A percentile compares a stretch with the other conserved stretches of the same genome.
These are phyloP conservation scores for Phaffomyces antillensis DNA, from an alignment of 805 yeast species.

Conservation along the genomic window DNA sequence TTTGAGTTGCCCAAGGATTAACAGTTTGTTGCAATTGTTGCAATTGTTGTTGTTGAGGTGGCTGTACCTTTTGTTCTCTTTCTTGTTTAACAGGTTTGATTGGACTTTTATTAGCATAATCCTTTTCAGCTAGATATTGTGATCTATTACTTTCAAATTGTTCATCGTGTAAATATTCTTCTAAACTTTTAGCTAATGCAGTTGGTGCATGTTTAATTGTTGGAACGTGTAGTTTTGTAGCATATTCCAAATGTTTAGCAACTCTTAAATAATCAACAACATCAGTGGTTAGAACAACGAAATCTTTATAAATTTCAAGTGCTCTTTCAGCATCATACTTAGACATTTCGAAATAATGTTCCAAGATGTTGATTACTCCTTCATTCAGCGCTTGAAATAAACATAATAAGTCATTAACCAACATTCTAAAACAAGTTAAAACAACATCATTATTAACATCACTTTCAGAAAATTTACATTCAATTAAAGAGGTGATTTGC, in stretches of 20 bases:
- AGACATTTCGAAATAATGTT: slow-evolving; percentile 92
- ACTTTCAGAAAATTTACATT: slow-evolving; percentile 66
- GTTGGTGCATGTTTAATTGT: slow-evolving; percentile 97
- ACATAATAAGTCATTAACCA: slow-evolving; percentile 84
- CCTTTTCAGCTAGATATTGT: slow-evolving; percentile 68
- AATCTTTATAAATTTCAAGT: slow-evolving; percentile 71
- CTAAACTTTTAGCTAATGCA: slow-evolving; percentile 76
- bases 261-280: slow-evolving; percentile 83
- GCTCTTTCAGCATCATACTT: slow-evolving; percentile 82
- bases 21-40: neutral
- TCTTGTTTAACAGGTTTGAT: slow-evolving; percentile 1
- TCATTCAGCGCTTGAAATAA: slow-evolving; percentile 88
- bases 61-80: neutral
- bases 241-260: slow-evolving; percentile 82
- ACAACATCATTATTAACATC: slow-evolving; percentile 83
- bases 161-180: slow-evolving; percentile 83
- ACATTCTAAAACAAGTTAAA: slow-evolving; percentile 75
- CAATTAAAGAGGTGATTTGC: slow-evolving; percentile 70
- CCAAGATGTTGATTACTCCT: slow-evolving; percentile 89
- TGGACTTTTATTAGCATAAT: slow-evolving; percentile 24
- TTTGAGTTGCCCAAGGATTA: slow-evolving; percentile 25
- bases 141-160: slow-evolving; percentile 73
- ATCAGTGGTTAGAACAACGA: slow-evolving; percentile 77
- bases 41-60: too few species aligned
- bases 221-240: slow-evolving; percentile 88